These are phyloP conservation scores for Podila epigama DNA, from an alignment of 192 early-diverging fungal species.

Conservation along the genomic window DNA sequence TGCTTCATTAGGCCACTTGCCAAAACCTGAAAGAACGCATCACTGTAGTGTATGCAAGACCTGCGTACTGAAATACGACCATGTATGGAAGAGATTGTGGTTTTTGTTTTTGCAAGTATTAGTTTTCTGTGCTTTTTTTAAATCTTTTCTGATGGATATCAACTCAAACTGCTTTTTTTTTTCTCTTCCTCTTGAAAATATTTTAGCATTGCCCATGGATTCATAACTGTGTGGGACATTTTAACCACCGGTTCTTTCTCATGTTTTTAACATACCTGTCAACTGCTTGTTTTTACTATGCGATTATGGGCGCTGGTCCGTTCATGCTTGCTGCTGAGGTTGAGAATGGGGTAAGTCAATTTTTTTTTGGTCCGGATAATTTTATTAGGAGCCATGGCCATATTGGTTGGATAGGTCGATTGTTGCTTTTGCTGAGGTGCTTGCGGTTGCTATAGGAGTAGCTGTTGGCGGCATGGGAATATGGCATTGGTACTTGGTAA, in stretches of 20 bases:
- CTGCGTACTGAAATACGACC: conserved; percentile 84
- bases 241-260: conserved; percentile 78
- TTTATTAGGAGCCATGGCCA: conserved; percentile 54
- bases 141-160: too few species aligned
- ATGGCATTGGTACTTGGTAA: conserved; percentile 70
- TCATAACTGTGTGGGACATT: conserved; percentile 81
- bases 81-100: conserved; percentile 45
- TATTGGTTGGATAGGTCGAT: conserved; percentile 59
- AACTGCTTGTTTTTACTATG: conserved; percentile 56
- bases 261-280: conserved; percentile 72
- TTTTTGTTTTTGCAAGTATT: too few species aligned
- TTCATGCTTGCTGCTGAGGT: conserved; percentile 57
- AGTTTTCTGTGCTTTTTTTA: too few species aligned
- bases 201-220: conserved; percentile 79
- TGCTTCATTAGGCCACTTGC: conserved; percentile 54
- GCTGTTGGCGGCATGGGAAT: conserved; percentile 59
- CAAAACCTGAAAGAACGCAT: conserved; percentile 82
- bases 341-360: conserved; percentile 42
- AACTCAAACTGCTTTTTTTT: not conserved
- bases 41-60: conserved; percentile 79
- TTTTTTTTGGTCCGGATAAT: not conserved
- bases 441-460: conserved; percentile 62
- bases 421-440: conserved; percentile 57
- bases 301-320: conserved; percentile 49
- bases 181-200: not conserved